phyloP scores from a whole-genome alignment of 2,329 filamentous ascomycete genomes.

The Bipolaris bicolor region DNA sequence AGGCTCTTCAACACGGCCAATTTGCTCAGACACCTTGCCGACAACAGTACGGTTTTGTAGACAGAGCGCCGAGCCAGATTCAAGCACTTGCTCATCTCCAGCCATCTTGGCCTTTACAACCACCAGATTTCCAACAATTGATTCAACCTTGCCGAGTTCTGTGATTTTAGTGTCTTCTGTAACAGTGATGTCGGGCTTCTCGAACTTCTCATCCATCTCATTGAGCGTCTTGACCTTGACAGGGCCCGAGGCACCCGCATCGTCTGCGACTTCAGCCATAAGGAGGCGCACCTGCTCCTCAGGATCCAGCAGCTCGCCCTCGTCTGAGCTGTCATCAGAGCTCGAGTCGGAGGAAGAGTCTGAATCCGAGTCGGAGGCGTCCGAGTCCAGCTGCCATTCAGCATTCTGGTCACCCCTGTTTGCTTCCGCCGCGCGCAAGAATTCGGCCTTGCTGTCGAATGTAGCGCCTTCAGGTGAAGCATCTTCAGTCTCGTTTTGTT shows the following conservation, averaged over 20 bases:
- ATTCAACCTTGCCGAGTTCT: conserved; percentile 75
- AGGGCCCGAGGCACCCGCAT: conserved; percentile 71
- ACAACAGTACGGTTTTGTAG: conserved; percentile 75
- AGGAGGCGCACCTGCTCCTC: conserved; percentile 84
- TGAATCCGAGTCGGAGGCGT: conserved; percentile 64
- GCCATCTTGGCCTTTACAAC: conserved; percentile 79
- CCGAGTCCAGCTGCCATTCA: conserved; percentile 79
- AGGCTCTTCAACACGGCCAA: conserved; percentile 85
- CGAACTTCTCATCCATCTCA: conserved; percentile 62
- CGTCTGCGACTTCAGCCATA: conserved; percentile 83
- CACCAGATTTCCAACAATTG: conserved; percentile 77
- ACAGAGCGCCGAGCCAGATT: conserved; percentile 83
- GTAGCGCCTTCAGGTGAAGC: conserved; percentile 5
- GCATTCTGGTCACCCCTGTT: conserved; percentile 62
- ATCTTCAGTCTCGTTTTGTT: conserved; percentile 17
- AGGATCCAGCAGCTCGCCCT: conserved; percentile 69
- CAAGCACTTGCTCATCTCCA: conserved; percentile 84
- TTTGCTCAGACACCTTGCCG: conserved; percentile 81
- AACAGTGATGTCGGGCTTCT: conserved; percentile 78
- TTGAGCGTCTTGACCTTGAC: conserved; percentile 78
- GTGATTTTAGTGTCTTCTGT: conserved; percentile 78
- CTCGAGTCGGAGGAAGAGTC: conserved; percentile 49
- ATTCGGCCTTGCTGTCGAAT: conserved; percentile 48
- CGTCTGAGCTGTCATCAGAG: conserved; percentile 60
- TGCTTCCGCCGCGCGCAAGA: conserved; percentile 52